Evolutionary conservation across 2,329 filamentous ascomycete genomes (phyloP).

Genomic region (Paecilomyces fulvus): DNA sequence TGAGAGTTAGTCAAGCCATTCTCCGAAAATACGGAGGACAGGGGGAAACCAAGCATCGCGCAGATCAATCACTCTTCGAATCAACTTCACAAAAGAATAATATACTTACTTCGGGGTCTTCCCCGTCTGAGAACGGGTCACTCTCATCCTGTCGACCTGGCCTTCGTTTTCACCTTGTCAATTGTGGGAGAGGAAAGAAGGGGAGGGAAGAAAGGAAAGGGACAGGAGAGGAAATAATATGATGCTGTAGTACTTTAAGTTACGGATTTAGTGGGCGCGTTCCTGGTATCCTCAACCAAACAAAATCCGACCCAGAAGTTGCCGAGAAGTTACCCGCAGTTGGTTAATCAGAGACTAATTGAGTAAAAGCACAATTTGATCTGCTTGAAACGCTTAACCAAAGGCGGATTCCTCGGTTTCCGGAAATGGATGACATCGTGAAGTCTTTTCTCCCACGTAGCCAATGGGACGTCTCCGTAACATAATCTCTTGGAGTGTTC

Average conservation of each 20-base stretch:
- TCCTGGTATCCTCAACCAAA: background rate
- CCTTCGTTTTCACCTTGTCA: background rate
- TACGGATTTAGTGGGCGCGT: background rate
- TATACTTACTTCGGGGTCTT: conserved; percentile 42
- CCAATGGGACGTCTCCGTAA: too few relatives aligned
- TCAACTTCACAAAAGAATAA: conserved; percentile 4
- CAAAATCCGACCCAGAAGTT: too few relatives aligned
- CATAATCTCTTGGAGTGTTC: background rate
- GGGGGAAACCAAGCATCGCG: conserved; percentile 3
- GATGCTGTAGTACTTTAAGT: too few relatives aligned
- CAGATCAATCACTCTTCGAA: background rate
- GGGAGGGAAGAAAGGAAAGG: background rate
- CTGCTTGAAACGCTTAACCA: background rate
- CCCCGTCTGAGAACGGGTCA: conserved; percentile 45
- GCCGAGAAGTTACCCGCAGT: background rate
- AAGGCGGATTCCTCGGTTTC: background rate
- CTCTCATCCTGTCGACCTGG: conserved; percentile 25
- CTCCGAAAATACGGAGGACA: background rate
- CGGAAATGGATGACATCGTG: background rate
- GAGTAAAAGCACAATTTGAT: background rate
- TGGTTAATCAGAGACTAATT: background rate
- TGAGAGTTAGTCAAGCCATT: background rate
- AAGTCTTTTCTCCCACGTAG: too few relatives aligned
- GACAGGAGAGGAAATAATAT: background rate
- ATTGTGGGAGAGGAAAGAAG: background rate